Conservation (phyloP, 805 yeast species). For the Candida maesae region DNA sequence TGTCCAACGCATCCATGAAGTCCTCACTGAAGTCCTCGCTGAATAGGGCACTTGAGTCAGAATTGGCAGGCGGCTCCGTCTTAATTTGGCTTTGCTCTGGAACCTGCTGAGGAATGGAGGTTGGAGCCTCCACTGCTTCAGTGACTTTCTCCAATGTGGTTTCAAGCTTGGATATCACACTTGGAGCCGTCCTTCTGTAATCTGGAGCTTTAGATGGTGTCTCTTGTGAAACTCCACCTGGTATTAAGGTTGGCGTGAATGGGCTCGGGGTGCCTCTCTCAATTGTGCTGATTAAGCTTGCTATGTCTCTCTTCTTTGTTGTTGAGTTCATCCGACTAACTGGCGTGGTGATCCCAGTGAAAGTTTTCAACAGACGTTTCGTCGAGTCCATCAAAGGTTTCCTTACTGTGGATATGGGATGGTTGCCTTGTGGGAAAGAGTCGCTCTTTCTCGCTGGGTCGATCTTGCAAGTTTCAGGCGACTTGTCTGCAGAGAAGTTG, state of each 20-base stretch:
- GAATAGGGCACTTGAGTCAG: conserved; percentile 20
- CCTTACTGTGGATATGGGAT: background rate
- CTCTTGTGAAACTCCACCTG: background rate
- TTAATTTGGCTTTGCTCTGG: background rate
- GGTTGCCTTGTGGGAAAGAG: conserved; percentile 14
- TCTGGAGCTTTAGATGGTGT: conserved; percentile 17
- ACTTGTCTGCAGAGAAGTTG: conserved; percentile 18
- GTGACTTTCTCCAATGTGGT: too few relatives aligned
- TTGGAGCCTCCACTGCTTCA: too few relatives aligned
- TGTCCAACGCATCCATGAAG: conserved; percentile 19
- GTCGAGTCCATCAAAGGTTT: conserved; percentile 7
- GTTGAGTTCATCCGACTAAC: conserved; percentile 5
- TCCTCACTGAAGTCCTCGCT: conserved; percentile 27
- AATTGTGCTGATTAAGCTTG: conserved; percentile 18
- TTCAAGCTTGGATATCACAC: background rate
- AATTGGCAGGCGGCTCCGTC: conserved; percentile 1
- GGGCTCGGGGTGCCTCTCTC: conserved; percentile 13
- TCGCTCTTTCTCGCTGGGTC: conserved; percentile 9
- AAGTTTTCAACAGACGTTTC: conserved; percentile 4
- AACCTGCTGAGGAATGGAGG: background rate
- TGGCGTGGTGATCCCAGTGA: conserved; percentile 12
- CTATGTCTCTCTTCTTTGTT: conserved; percentile 15
- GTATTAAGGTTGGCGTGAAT: conserved; percentile 7
- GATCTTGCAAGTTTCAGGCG: conserved; percentile 14
- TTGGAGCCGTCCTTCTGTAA: background rate